These are phyloP conservation scores for Ziziphus jujuba DNA, from an alignment of 306 rosid species.

Conservation along the genomic window DNA sequence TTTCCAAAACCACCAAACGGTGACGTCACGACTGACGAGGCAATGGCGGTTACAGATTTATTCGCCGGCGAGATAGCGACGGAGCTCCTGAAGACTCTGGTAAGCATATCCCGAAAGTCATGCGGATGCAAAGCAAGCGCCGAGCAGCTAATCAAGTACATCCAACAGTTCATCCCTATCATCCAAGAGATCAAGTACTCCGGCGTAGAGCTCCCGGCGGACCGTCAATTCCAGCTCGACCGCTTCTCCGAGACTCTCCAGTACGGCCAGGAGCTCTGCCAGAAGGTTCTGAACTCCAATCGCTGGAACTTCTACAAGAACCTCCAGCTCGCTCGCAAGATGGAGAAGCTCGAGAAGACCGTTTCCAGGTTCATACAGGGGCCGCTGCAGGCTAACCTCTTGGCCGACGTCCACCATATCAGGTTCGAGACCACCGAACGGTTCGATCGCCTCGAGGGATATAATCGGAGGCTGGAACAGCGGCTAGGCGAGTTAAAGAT, in stretches of 20 bases:
- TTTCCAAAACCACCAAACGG: background rate
- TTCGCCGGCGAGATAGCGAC: slow-evolving; percentile 83
- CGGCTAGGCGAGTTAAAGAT: slow-evolving; percentile 60
- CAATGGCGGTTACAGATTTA: slow-evolving; percentile 66
- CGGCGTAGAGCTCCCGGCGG: slow-evolving; percentile 63
- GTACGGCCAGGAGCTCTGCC: slow-evolving; percentile 58
- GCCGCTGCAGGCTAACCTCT: slow-evolving; percentile 57
- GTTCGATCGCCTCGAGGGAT: slow-evolving; percentile 56
- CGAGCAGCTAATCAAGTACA: slow-evolving; percentile 36
- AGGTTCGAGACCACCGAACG: slow-evolving; percentile 52
- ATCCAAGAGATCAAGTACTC: slow-evolving; percentile 76
- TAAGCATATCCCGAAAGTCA: slow-evolving; percentile 49
- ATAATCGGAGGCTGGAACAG: slow-evolving; percentile 41
- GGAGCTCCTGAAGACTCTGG: slow-evolving; percentile 63
- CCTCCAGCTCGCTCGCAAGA: slow-evolving; percentile 52
- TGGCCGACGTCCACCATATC: slow-evolving; percentile 77
- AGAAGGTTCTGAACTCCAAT: slow-evolving; percentile 48
- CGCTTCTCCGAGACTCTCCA: slow-evolving; percentile 60
- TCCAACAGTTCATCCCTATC: slow-evolving; percentile 46
- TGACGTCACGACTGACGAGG: background rate
- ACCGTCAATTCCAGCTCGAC: slow-evolving; percentile 62
- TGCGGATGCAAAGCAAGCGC: slow-evolving; percentile 59
- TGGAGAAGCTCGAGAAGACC: slow-evolving; percentile 76
- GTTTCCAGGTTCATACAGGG: slow-evolving; percentile 53
- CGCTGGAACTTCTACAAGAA: slow-evolving; percentile 84